These are phyloP conservation scores for Gossypium longicalyx DNA, from an alignment of 345 rosid species.

Conservation along the genomic window DNA sequence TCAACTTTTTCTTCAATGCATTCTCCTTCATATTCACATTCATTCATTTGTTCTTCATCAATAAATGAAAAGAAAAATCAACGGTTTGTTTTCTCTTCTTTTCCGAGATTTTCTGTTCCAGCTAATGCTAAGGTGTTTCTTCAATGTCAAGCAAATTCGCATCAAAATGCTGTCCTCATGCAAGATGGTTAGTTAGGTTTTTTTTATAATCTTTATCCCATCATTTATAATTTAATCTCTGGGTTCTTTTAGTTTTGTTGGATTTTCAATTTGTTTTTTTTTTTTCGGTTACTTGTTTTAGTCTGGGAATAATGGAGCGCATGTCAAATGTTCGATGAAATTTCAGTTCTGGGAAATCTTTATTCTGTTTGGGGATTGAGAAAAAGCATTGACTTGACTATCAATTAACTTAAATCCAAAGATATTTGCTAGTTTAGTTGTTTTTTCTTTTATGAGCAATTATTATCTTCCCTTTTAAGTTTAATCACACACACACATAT, in stretches of 20 bases:
- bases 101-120: constrained; percentile 23
- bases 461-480: too few relatives aligned
- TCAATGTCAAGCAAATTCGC: constrained; percentile 32
- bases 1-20: constrained; percentile 51
- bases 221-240: neutral
- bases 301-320: too few relatives aligned
- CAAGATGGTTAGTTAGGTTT: constrained; percentile 38
- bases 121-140: constrained; percentile 48
- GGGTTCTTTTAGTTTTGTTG: neutral
- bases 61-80: constrained; percentile 25
- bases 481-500: too few relatives aligned
- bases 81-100: constrained; percentile 30
- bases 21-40: constrained; percentile 30
- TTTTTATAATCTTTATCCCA: too few relatives aligned
- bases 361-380: neutral
- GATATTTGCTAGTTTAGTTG: neutral
- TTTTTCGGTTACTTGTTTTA: neutral
- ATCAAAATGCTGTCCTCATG: constrained; percentile 40
- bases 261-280: neutral
- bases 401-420: neutral
- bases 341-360: neutral
- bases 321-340: neutral
- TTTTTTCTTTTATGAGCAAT: neutral
- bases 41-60: constrained; percentile 21
- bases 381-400: neutral